A percentile compares a stretch with the other conserved stretches of the same genome.
phyloP scores from a whole-genome alignment of 1,284 basidiomycete genomes.

The Naganishia albida region DNA sequence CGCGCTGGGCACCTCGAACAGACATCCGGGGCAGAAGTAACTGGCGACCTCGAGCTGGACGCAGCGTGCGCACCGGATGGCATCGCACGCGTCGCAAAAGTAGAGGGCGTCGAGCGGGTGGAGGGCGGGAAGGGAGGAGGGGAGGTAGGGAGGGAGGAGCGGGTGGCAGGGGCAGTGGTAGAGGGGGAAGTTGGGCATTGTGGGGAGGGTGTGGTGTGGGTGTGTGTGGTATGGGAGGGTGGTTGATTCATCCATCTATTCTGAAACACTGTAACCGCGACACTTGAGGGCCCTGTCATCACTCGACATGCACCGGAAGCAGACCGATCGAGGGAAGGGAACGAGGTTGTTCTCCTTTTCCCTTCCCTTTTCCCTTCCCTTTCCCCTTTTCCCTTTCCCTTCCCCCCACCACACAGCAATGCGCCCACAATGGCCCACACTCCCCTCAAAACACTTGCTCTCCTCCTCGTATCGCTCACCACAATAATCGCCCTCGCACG shows the following conservation, averaged over 20 bases:
- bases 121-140: conserved; percentile 72
- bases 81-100: conserved; percentile 98
- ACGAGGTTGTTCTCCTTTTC: neutral
- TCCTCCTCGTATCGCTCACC: conserved; percentile 16
- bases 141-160: conserved; percentile 55
- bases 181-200: conserved; percentile 26
- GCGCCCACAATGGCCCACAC: conserved; percentile 19
- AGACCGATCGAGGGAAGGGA: neutral
- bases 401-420: neutral
- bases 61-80: conserved; percentile 87
- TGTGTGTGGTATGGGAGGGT: too few relatives aligned
- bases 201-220: too few relatives aligned
- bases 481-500: neutral
- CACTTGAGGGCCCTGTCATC: too few relatives aligned
- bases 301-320: conserved; percentile 5
- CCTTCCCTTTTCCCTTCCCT: neutral
- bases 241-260: too few relatives aligned
- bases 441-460: conserved; percentile 14
- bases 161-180: conserved; percentile 53
- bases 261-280: too few relatives aligned
- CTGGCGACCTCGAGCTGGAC: conserved; percentile 89
- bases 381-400: neutral
- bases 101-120: conserved; percentile 82
- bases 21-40: conserved; percentile 96
- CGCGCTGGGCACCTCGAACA: conserved; percentile 97